Evolutionary conservation across 257 asterid species (phyloP).

Genomic region (Solanum neorickii): DNA sequence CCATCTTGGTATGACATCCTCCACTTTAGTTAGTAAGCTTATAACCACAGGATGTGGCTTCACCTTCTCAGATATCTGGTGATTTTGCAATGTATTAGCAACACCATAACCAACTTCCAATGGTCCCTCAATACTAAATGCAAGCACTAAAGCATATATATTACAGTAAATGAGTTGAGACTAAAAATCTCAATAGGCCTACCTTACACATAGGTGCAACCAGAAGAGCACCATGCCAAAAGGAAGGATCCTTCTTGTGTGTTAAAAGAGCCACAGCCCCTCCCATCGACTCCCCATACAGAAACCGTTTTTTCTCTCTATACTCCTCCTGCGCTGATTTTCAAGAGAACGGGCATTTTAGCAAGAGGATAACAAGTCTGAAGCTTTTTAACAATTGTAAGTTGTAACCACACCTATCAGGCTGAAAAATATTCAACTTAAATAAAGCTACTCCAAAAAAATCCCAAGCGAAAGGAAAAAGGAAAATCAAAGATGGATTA

Average conservation of each 20-base stretch:
- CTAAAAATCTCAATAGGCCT: not conserved
- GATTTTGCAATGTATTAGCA: not conserved
- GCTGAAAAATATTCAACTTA: not conserved
- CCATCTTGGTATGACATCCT: slow-evolving; percentile 83
- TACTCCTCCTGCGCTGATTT: slow-evolving; percentile 57
- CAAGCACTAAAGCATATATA: not conserved
- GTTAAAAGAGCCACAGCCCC: slow-evolving; percentile 74
- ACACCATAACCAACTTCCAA: not conserved
- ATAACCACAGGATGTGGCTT: slow-evolving; percentile 81
- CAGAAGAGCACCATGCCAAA: slow-evolving; percentile 87
- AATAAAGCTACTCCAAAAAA: not conserved
- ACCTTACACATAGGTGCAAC: slow-evolving; percentile 99
- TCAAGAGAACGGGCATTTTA: slow-evolving; percentile 6
- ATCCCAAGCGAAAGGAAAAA: not conserved
- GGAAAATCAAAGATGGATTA: not conserved
- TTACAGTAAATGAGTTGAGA: not conserved
- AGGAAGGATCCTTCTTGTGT: slow-evolving; percentile 68
- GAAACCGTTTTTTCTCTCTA: slow-evolving; percentile 45
- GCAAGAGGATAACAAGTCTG: not conserved
- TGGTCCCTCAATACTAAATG: not conserved
- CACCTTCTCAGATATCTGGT: slow-evolving; percentile 75
- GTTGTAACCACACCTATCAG: not conserved
- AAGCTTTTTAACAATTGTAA: not conserved
- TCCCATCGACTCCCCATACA: slow-evolving; percentile 97
- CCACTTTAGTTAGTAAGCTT: slow-evolving; percentile 58